Percentiles rank a stretch among this genome's conserved stretches.
phyloP scores from a whole-genome alignment of 495 filamentous ascomycete genomes.

The Hypoxylon crocopeplum region DNA sequence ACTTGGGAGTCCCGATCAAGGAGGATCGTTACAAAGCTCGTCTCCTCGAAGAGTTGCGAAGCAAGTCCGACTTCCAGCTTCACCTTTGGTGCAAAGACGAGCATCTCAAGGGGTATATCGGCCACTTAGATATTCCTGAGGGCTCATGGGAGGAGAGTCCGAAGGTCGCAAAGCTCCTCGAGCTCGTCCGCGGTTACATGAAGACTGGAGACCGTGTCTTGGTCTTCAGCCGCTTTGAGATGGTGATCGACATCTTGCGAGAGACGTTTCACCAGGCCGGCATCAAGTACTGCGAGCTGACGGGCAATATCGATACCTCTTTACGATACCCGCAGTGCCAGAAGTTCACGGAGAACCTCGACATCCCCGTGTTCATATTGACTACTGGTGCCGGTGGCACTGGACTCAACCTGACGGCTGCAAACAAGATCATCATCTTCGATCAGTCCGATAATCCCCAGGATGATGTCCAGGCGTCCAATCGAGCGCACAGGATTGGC shows the following conservation, averaged over 20 bases:
- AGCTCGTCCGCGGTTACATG: conserved; percentile 74
- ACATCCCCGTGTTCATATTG: conserved; percentile 89
- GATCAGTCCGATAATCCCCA: conserved; percentile 96
- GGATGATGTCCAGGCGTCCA: conserved; percentile 95
- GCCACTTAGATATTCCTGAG: conserved; percentile 71
- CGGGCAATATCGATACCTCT: conserved; percentile 83
- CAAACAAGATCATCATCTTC: conserved; percentile 98
- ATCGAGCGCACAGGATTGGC: conserved; percentile 92
- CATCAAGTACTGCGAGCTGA: conserved; percentile 79
- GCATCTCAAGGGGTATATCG: conserved; percentile 72
- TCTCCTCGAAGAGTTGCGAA: conserved; percentile 70
- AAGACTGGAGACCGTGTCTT: conserved; percentile 85
- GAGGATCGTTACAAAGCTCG: conserved; percentile 70
- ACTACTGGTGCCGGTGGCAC: conserved; percentile 93
- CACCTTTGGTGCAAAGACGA: conserved; percentile 78
- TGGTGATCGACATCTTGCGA: conserved; percentile 89
- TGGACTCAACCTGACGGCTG: conserved; percentile 91
- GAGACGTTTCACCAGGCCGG: conserved; percentile 75
- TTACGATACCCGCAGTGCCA: conserved; percentile 87
- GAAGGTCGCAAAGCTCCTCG: conserved; percentile 79
- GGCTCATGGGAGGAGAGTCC: conserved; percentile 91
- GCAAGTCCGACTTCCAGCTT: conserved; percentile 75
- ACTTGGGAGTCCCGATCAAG: conserved; percentile 56
- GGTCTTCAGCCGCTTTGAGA: conserved; percentile 91
- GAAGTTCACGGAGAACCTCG: conserved; percentile 74